A percentile compares a stretch with the other conserved stretches of the same genome.
Conservation (phyloP, 306 rosid species). For the Quercus glauca region DNA sequence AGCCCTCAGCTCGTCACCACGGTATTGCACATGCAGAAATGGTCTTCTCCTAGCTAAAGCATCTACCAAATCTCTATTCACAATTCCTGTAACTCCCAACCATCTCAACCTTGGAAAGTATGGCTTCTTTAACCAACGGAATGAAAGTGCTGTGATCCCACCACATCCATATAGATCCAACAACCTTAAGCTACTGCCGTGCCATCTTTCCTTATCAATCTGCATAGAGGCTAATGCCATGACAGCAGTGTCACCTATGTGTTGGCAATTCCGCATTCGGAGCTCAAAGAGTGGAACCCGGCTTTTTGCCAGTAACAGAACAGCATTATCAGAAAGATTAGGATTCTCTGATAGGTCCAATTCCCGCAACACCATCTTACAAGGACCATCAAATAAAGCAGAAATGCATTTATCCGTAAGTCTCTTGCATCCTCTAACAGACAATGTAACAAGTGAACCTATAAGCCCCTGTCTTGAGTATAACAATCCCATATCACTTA, state of each 20-base stretch:
- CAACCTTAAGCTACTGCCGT: conserved; percentile 64
- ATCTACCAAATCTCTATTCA: conserved; percentile 77
- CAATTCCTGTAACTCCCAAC: conserved; percentile 86
- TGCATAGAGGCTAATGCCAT: conserved; percentile 95
- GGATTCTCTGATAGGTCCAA: conserved; percentile 90
- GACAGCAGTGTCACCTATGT: conserved; percentile 71
- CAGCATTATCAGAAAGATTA: conserved; percentile 71
- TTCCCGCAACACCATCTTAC: conserved; percentile 53
- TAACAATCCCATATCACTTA: conserved; percentile 70
- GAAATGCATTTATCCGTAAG: conserved; percentile 85
- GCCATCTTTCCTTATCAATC: conserved; percentile 65
- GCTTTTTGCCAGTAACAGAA: conserved; percentile 58
- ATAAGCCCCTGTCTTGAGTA: conserved; percentile 57
- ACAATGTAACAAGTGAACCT: conserved; percentile 57
- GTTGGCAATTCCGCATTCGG: conserved; percentile 84
- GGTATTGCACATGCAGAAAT: conserved; percentile 75
- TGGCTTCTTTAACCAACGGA: conserved; percentile 86
- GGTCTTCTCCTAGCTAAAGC: conserved; percentile 83
- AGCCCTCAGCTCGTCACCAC: conserved; percentile 81
- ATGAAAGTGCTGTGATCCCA: conserved; percentile 74
- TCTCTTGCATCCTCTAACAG: conserved; percentile 88
- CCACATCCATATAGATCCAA: conserved; percentile 89
- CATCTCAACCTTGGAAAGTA: conserved; percentile 92
- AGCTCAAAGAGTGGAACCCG: conserved; percentile 63
- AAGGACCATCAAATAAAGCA: conserved; percentile 64